These are phyloP conservation scores for Spatholobus suberectus DNA, from an alignment of 306 rosid genomes.

Conservation along the genomic window DNA sequence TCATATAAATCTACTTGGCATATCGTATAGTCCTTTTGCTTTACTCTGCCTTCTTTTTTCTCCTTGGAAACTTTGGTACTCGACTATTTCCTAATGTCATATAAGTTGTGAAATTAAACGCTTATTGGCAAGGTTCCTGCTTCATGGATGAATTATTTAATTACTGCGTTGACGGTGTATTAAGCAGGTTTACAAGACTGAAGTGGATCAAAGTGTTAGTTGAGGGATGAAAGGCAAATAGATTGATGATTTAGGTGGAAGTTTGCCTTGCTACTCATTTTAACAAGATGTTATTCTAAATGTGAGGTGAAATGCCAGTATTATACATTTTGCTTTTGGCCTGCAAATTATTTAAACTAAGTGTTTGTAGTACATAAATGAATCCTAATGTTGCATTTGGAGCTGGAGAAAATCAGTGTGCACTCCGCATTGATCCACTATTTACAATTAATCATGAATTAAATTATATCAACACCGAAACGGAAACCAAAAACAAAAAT, in stretches of 20 bases:
- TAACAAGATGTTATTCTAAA: neutral
- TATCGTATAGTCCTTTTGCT: constrained; percentile 30
- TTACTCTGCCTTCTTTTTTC: neutral
- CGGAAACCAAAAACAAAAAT: neutral
- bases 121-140: constrained; percentile 28
- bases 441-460: neutral
- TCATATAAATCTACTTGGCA: constrained; percentile 14
- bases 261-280: neutral
- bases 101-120: constrained; percentile 32
- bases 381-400: neutral
- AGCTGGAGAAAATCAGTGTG: too few species aligned
- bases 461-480: neutral
- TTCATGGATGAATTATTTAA: constrained; percentile 10
- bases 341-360: neutral
- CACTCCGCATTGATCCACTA: neutral
- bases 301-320: neutral
- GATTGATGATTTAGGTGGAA: neutral
- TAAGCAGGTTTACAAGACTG: neutral
- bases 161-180: neutral
- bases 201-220: neutral
- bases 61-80: constrained; percentile 31
- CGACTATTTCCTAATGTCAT: constrained; percentile 9
- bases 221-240: neutral
- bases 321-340: neutral
- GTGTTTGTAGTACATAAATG: neutral